phyloP scores from a whole-genome alignment of 1,139 yeast species.

The Keqinozyma sinolaborantium region DNA sequence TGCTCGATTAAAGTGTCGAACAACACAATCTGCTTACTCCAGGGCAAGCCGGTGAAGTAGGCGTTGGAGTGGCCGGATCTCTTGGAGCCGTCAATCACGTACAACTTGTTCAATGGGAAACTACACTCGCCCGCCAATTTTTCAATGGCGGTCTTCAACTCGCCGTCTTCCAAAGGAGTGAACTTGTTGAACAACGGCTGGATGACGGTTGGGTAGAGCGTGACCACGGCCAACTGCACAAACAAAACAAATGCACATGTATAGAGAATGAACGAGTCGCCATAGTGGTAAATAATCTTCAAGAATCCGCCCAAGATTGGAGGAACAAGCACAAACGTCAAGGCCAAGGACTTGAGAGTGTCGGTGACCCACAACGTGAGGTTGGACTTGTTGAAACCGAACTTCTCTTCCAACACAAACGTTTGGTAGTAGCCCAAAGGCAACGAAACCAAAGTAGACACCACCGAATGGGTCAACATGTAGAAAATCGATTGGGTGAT shows the following conservation, averaged over 20 bases:
- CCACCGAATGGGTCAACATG: conserved; percentile 39
- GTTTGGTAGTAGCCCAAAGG: conserved; percentile 75
- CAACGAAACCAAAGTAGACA: conserved; percentile 50
- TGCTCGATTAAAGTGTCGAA: conserved; percentile 87
- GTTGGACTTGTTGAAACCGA: conserved; percentile 89
- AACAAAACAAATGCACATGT: conserved; percentile 67
- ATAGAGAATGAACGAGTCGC: conserved; percentile 77
- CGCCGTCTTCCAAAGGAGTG: conserved; percentile 88
- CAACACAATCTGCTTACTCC: conserved; percentile 93
- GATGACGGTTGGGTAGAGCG: conserved; percentile 75
- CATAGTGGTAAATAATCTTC: conserved; percentile 76
- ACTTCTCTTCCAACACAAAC: conserved; percentile 88
- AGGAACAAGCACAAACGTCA: conserved; percentile 59
- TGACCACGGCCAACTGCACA: conserved; percentile 70
- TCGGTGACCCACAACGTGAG: conserved; percentile 68
- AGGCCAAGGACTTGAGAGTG: conserved; percentile 53
- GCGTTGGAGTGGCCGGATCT: conserved; percentile 97
- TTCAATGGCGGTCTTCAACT: conserved; percentile 78
- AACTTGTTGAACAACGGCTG: conserved; percentile 91
- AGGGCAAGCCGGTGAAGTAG: conserved; percentile 91
- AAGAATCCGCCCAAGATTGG: conserved; percentile 74
- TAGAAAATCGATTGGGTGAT: conserved; percentile 70
- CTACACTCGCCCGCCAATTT: conserved; percentile 67
- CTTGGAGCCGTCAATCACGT: conserved; percentile 91
- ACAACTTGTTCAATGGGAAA: conserved; percentile 83